A percentile compares a stretch with the other conserved stretches of the same genome.
phyloP scores from a whole-genome alignment of 106 monocot species.

The Dioscorea dumetorum region DNA sequence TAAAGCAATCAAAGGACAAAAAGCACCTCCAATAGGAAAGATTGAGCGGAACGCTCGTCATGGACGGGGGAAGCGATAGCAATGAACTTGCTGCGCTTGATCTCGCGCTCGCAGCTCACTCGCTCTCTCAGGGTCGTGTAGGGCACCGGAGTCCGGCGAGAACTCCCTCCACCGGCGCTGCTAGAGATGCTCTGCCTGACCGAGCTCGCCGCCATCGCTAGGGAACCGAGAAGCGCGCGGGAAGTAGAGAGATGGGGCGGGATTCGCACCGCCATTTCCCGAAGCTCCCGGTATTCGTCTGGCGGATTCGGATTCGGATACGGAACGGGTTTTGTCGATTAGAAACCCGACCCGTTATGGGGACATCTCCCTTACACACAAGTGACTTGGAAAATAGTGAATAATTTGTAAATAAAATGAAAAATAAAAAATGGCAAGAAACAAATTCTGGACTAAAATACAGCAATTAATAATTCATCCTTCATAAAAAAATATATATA shows the following conservation, averaged over 20 bases:
- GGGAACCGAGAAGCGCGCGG: conserved; percentile 3
- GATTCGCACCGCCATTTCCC: conserved; percentile 29
- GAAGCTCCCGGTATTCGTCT: no score
- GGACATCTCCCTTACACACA: neutral
- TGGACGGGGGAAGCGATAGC: conserved; percentile 71
- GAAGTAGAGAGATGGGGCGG: conserved; percentile 17
- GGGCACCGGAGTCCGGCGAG: conserved; percentile 19
- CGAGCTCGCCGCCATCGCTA: neutral
- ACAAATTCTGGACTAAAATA: no score
- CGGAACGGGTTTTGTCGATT: neutral
- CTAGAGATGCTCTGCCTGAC: neutral
- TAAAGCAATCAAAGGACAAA: neutral
- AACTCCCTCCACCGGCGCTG: conserved; percentile 6
- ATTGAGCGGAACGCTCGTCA: conserved; percentile 75
- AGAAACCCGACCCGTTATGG: neutral
- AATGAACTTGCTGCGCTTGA: conserved; percentile 88
- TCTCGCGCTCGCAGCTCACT: conserved; percentile 56
- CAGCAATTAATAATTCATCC: no score
- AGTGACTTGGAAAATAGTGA: no score
- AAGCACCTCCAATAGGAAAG: conserved; percentile 71
- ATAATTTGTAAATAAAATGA: no score
- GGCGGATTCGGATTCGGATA: neutral
- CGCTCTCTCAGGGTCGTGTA: conserved; percentile 66
- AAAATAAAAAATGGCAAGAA: no score
- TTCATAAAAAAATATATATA: no score